Percentiles rank a stretch among this genome's conserved stretches.
Evolutionary conservation across 495 filamentous ascomycete genomes (phyloP).

Genomic region (Bryoglossum gracile): DNA sequence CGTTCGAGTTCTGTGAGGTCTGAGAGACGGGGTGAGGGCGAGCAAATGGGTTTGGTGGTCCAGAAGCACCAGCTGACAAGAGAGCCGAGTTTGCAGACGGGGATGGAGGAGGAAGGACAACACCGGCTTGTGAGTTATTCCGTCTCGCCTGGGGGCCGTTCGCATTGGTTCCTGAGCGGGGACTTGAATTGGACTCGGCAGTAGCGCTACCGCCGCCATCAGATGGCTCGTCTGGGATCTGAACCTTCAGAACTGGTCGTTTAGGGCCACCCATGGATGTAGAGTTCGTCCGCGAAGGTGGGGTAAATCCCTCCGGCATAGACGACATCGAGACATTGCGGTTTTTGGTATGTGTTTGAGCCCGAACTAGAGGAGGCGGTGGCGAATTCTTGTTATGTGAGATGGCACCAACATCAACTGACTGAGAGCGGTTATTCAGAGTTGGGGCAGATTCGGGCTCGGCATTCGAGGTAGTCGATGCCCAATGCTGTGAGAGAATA

Average conservation of each 20-base stretch:
- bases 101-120: conserved; percentile 88
- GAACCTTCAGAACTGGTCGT: conserved; percentile 80
- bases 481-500: conserved; percentile 82
- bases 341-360: conserved; percentile 37
- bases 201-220: conserved; percentile 62
- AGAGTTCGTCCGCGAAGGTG: conserved; percentile 71
- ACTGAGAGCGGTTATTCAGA: conserved; percentile 46
- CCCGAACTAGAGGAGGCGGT: conserved; percentile 40
- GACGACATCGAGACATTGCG: conserved; percentile 48
- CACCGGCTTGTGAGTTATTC: conserved; percentile 39
- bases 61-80: conserved; percentile 83
- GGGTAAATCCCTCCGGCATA: conserved; percentile 49
- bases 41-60: conserved; percentile 93
- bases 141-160: conserved; percentile 15
- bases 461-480: conserved; percentile 35
- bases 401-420: conserved; percentile 53
- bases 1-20: conserved; percentile 51
- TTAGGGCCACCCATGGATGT: conserved; percentile 48
- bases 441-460: conserved; percentile 33
- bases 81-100: conserved; percentile 71
- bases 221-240: conserved; percentile 79
- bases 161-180: conserved; percentile 55
- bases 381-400: conserved; percentile 31
- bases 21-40: conserved; percentile 62
- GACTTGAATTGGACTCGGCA: conserved; percentile 66